Base-by-base conservation (phyloP, 2,329 filamentous ascomycete genomes). In the Verticillium albo-atrum region DNA sequence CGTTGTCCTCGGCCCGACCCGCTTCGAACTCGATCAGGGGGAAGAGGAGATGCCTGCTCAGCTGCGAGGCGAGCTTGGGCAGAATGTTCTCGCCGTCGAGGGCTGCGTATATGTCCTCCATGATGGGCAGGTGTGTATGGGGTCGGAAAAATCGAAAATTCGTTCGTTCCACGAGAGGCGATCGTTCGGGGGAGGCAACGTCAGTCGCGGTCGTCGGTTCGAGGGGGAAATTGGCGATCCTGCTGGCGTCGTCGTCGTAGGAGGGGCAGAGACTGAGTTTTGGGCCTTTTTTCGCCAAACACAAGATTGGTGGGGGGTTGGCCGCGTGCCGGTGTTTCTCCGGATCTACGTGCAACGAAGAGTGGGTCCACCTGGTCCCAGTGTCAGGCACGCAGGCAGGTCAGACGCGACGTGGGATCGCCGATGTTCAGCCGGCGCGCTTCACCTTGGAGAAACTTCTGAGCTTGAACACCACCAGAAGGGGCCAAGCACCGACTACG, bases 11-110 rank as follows among this genome's bases (percentile, higher is more conserved):
- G 66, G 96, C 89, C 75, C 91, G 88, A 72, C 89, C 88, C 71
- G 88, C 88, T 70, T 90, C 84, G 77, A 97, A 97, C 80, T 97
- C 93, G 74, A 99, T 89, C 65, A 99, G 86, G 66, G 95, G 95
- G 80, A 96, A 99, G 72, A 98, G 90, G 70, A 99, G 84, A 76
- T 99, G 95, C 68, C 95, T 89, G 82, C 97, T 95, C 76, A 99
- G 90, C 76, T 96, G 88, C 67, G 88, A 88, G 74, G 97, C 90
- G 71, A 99, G 82, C 78, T 93, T 92, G 70, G 92, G 91, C 69
- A 97, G 85, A 65, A 98, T 86, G 74, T 89, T 64, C 57, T 64
- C 61, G 57, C 61, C 59, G 54, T 62, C 62, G 56, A 64, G 47
- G 53, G 62, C 62, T 61, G 62, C 59, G 54, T 61, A 61, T 42